Evolutionary conservation across 2,329 filamentous ascomycete species (phyloP), one percentile per base, ranked within the genome.

Genomic region (Cladosporium phlei): DNA sequence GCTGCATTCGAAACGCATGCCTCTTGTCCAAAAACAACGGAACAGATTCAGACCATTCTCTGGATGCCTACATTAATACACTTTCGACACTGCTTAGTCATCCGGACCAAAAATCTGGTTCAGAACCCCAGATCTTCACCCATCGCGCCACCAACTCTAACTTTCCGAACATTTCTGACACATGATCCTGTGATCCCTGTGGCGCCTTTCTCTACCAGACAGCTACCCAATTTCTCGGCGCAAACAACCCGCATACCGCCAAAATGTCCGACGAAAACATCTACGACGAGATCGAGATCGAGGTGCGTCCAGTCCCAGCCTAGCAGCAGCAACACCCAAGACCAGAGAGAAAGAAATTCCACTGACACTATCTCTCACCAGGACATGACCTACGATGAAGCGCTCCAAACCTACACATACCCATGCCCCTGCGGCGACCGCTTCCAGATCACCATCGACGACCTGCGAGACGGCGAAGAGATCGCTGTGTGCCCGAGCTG

Each of bases 251-350:
- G n/a, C 7, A 38, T 16, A 28, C 30, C 40, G 40, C 22, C 40
- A 37, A 37, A 6, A 59, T 59, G 57, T 51, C 55, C 8, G 56
- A 57, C 44, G 59, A 60, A 16, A 63, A 63, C 57, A 87, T 95
- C 66, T 97, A 96, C 74, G 91, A 97, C 63, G 91, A 96, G 69
- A 91, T 97, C 69, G 91, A 97, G 67, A 96, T 97, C 72, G 91
- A 97, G 68, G 59, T 60, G 46, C 4, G 46, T 12, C 32, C 21
- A n/a, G n/a, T 7, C 19, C 17, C 22, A 11, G 24, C 14, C 6
- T 28, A 12, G 5, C 28, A 24, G 16, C 22, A 3, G 11, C 35
- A 21, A 20, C 34, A 35, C 6, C 14, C 14, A 35, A 29, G 12
- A 35, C 30, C 24, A 8, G 10, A 22, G 12, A 12, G 19, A 16